Evolutionary conservation across 1,139 yeast species (phyloP).

Genomic region (Williopsis jadinii): DNA sequence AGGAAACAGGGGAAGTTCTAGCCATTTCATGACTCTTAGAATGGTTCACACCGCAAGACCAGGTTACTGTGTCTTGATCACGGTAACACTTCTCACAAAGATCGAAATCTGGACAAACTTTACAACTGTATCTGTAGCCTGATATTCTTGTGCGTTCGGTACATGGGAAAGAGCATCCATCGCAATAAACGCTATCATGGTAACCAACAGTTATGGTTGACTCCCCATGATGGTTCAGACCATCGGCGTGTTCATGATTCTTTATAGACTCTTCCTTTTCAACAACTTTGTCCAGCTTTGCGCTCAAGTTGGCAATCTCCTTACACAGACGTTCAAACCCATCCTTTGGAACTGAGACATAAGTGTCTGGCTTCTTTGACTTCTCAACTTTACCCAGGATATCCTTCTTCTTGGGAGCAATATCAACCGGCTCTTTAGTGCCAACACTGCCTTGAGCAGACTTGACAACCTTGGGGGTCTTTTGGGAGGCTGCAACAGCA

Average conservation of each 20-base stretch:
- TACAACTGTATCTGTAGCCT: constrained; percentile 41
- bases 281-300: not conserved
- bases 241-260: not conserved
- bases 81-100: constrained; percentile 46
- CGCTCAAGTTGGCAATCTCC: not conserved
- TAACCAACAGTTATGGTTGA: constrained; percentile 1
- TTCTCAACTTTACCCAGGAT: no score
- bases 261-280: not conserved
- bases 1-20: not conserved
- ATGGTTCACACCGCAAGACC: constrained; percentile 21
- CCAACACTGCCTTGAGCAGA: not conserved
- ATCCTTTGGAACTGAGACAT: not conserved
- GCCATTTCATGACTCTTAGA: constrained; percentile 4
- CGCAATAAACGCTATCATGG: constrained; percentile 34
- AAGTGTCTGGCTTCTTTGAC: not conserved
- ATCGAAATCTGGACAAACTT: constrained; percentile 49
- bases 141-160: not conserved
- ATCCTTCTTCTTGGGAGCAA: no score
- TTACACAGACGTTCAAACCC: constrained; percentile 5
- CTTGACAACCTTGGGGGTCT: not conserved
- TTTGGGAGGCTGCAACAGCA: not conserved
- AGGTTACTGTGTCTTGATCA: constrained; percentile 7
- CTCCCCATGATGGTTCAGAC: not conserved
- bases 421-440: no score
- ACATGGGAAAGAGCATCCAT: constrained; percentile 29